phyloP scores from a whole-genome alignment of 495 filamentous ascomycete species.

The Polyplosphaeria fusca region DNA sequence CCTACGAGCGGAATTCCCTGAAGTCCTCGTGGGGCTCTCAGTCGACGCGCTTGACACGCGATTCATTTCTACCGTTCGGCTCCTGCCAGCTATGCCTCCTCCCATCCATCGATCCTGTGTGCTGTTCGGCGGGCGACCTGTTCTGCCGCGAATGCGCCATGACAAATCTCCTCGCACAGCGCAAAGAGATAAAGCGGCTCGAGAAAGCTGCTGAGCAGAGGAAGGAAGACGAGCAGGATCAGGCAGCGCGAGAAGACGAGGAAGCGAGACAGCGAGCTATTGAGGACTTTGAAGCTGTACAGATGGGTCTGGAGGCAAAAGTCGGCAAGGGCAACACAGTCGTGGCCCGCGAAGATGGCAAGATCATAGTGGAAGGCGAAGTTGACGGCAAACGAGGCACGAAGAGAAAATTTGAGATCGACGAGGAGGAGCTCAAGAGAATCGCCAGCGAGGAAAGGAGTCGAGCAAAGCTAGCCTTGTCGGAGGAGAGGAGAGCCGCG shows the following conservation, averaged over 20 bases:
- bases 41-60: slow-evolving; percentile 80
- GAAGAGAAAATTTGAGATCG: slow-evolving; percentile 80
- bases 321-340: slow-evolving; percentile 39
- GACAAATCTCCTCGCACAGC: slow-evolving; percentile 82
- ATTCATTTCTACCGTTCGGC: slow-evolving; percentile 90
- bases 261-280: slow-evolving; percentile 52
- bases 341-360: slow-evolving; percentile 44
- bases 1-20: slow-evolving; percentile 80
- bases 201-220: slow-evolving; percentile 64
- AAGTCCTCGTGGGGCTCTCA: slow-evolving; percentile 77
- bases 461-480: slow-evolving; percentile 63
- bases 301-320: slow-evolving; percentile 66
- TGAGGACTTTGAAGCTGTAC: slow-evolving; percentile 48
- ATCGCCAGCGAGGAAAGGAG: slow-evolving; percentile 67
- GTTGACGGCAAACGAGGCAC: slow-evolving; percentile 44
- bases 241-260: slow-evolving; percentile 48
- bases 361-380: slow-evolving; percentile 43
- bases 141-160: slow-evolving; percentile 96
- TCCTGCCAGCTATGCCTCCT: slow-evolving; percentile 88
- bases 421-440: slow-evolving; percentile 72
- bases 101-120: slow-evolving; percentile 75
- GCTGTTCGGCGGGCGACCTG: slow-evolving; percentile 77
- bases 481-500: slow-evolving; percentile 70
- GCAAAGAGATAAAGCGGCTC: slow-evolving; percentile 85
- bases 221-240: slow-evolving; percentile 54